Evolutionary conservation across 202 grass and related monocot species (phyloP), one percentile per base, ranked within the genome.

Genomic region (Dendrocalamus latiflorus): DNA sequence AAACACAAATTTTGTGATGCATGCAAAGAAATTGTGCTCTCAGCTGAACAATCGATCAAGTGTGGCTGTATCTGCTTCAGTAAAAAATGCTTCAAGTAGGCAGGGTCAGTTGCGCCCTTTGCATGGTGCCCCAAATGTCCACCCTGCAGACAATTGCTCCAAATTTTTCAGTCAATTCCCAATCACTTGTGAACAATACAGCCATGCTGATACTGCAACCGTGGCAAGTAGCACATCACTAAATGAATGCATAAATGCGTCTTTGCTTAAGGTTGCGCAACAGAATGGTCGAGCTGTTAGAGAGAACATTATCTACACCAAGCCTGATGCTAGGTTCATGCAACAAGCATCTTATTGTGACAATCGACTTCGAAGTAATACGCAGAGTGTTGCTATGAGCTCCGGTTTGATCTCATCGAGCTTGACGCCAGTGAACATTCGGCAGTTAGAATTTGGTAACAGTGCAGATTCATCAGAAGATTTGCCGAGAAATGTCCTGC

Each of bases 1-100:
- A 81, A 97, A 94, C 79, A 88, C 53, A 74, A 86, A 65, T 80
- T 89, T 93, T 84, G 82, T 97, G 48, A 83, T 89, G 72, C 85
- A 88, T 54, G 81, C 89, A 64, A n/a, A n/a, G n/a, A n/a, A n/a
- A n/a, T n/a, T n/a, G n/a, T n/a, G n/a, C n/a, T n/a, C n/a, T n/a
- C n/a, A 94, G 56, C 82, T 94, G 77, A 82, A 90, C 61, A 89
- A 77, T 42, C 81, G 66, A 72, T 88, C 86, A 68, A 57, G 80
- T 68, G 45, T 68, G 65, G 68, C 88, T 85, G 43, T 51, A 56
- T 87, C 94, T 83, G 65, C 82, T 90, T 86, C 85, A 34, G 73
- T 34, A 65, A 77, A 81, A 68, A 89, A 78, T 64, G 21, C 30
- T 87, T 76, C 43, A n/a, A 82, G 42, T 55, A 69, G 25, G 17